Conservation (phyloP, 2,329 filamentous ascomycete species). For the Thielaviopsis ethacetica region DNA sequence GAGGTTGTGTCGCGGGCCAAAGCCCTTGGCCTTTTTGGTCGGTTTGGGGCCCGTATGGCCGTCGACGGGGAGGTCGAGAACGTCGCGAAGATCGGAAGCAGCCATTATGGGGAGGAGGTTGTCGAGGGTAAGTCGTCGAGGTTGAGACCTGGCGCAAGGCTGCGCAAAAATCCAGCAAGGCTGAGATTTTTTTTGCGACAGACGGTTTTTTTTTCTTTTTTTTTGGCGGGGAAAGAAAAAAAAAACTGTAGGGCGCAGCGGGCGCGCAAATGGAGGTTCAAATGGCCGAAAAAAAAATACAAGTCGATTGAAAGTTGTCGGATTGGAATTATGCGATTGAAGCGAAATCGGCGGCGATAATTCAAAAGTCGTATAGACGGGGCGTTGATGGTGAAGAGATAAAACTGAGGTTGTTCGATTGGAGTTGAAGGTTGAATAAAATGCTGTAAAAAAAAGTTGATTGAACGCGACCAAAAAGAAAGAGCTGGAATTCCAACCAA, state of each 20-base stretch:
- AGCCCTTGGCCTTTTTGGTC: conserved; percentile 58
- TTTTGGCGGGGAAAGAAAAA: background rate
- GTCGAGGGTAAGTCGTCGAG: background rate
- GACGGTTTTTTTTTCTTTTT: conserved; percentile 2
- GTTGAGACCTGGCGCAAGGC: background rate
- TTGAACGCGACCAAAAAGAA: background rate
- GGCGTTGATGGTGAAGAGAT: background rate
- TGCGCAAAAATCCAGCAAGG: background rate
- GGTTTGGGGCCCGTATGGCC: conserved; percentile 34
- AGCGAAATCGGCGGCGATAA: too few relatives aligned
- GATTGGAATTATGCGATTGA: too few relatives aligned
- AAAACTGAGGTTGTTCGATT: background rate
- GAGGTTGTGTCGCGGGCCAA: conserved; percentile 40
- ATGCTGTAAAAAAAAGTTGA: background rate
- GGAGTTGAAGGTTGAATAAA: background rate
- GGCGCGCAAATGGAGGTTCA: too few relatives aligned
- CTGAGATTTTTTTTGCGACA: background rate
- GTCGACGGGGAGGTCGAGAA: conserved; percentile 62
- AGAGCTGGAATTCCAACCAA: too few relatives aligned
- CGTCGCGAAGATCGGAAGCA: conserved; percentile 71
- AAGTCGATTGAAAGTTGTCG: background rate
- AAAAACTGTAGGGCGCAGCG: background rate
- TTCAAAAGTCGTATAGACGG: too few relatives aligned
- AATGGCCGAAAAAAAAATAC: background rate
- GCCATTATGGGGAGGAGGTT: conserved; percentile 34